Percentiles rank a stretch among this genome's conserved stretches.
These are phyloP conservation scores for Sporothrix brasiliensis DNA, from an alignment of 2,329 filamentous ascomycete genomes.

Conservation along the genomic window DNA sequence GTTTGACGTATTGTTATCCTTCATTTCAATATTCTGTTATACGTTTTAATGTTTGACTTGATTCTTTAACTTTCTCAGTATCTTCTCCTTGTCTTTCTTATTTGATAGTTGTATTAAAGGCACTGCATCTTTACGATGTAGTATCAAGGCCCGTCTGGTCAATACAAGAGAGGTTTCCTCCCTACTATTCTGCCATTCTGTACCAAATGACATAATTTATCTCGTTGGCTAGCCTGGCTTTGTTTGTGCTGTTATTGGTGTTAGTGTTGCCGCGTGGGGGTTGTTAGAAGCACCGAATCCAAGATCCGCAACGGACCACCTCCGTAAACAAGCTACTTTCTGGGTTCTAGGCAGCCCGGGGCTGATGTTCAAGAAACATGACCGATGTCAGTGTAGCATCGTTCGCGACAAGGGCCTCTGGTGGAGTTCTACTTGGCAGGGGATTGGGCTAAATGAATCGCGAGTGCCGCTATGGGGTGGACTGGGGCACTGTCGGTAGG, in stretches of 20 bases:
- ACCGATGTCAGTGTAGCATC: constrained; percentile 15
- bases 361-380: constrained; percentile 14
- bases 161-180: not conserved
- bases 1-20: not conserved
- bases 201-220: constrained; percentile 22
- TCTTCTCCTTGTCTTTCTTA: not conserved
- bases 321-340: not conserved
- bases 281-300: not conserved
- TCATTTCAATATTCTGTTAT: not conserved
- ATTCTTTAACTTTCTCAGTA: not conserved
- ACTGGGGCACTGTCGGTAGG: not conserved
- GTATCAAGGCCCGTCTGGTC: no score
- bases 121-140: no score
- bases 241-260: constrained; percentile 1
- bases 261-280: constrained; percentile 24
- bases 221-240: not conserved
- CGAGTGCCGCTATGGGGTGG: no score
- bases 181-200: constrained; percentile 2
- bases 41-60: not conserved
- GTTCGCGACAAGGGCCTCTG: constrained; percentile 13
- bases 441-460: not conserved
- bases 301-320: constrained; percentile 12
- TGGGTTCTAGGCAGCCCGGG: not conserved
- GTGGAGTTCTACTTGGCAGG: not conserved
- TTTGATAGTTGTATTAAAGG: not conserved